Evolutionary conservation across 192 early-diverging fungal genomes (phyloP).

Genomic region (Obelidium mucronatum): DNA sequence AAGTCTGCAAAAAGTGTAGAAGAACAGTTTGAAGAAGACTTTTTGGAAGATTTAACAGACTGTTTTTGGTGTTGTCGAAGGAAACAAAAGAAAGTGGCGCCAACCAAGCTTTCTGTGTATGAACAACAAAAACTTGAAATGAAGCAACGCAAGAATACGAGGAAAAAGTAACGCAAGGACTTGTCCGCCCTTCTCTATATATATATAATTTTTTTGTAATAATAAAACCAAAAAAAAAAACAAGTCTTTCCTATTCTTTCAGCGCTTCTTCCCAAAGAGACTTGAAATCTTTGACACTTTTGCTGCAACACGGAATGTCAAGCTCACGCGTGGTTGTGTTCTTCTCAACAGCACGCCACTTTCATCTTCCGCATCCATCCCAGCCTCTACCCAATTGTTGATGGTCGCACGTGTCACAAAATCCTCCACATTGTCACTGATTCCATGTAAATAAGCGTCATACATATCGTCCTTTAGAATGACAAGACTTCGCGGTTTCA

Average conservation of each 20-base stretch:
- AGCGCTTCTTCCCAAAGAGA: slow-evolving; percentile 27
- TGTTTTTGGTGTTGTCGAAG: slow-evolving; percentile 3
- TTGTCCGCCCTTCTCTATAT: too few relatives aligned
- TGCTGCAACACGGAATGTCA: slow-evolving; percentile 46
- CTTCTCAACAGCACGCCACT: background rate
- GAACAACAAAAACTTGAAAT: slow-evolving; percentile 5
- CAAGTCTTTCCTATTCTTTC: background rate
- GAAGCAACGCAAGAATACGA: background rate
- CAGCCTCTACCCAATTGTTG: slow-evolving; percentile 23
- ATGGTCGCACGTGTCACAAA: slow-evolving; percentile 7
- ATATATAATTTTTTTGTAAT: background rate
- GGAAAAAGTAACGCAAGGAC: background rate
- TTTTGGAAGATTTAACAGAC: background rate
- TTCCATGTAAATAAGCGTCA: slow-evolving; percentile 45
- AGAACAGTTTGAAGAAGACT: background rate
- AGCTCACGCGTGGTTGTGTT: slow-evolving; percentile 38
- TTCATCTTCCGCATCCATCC: slow-evolving; percentile 4
- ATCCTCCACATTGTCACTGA: slow-evolving; percentile 36
- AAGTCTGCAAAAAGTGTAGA: background rate
- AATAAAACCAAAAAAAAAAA: too few relatives aligned
- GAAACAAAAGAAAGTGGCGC: background rate
- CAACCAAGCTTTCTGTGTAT: background rate
- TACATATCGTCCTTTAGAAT: slow-evolving; percentile 47
- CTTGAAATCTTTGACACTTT: slow-evolving; percentile 35
- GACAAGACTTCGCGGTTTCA: slow-evolving; percentile 46